Base-by-base conservation (phyloP, 2,329 filamentous ascomycete species). In the Amesomyces nigricolor region DNA sequence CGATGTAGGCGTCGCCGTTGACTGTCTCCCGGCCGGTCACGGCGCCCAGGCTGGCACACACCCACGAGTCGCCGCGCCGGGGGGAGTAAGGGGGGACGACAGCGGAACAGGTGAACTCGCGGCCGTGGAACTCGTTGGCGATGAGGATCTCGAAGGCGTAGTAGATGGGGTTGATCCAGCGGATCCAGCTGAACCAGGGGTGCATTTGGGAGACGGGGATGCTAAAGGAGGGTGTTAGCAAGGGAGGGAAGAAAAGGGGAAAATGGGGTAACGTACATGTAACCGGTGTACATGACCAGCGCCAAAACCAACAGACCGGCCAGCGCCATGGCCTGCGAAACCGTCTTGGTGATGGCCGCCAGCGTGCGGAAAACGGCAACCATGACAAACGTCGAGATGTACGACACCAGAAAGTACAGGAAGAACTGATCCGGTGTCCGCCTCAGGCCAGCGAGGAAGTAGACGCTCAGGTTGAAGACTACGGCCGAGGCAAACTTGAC, bases 321-420 rank as follows among this genome's bases (percentile, higher is more conserved):
- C 2, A 78, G 65, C 0, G 74, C 72, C 73, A 83, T 76, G 2
- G 81, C 79, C 58, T 83, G 79, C 0, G 80, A 78, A 0, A 84
- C 73, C 0, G 87, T 88, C 51, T 82, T 78, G 1, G 88, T 90
- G 1, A 86, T 69, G 0, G 87, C 82, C 0, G 83, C 88, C 64
- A 92, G 82, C 0, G 83, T 87, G 26, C 88, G 78, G 74, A 92
- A 92, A 40, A 90, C 75, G 70, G 86, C 88, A 38, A 80, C 86
- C 85, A 91, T 91, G 61, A 83, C 78, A 61, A 92, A 76, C 0
- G 83, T 89, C 1, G 80, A 76, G 14, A 83, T 70, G 66, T 87
- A 88, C 0, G 81, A 84, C 61, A 91, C 78, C 16, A 94, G 72
- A 59, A 87, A 78, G 73, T 86, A 94, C 59, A 89, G 76, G 71